A percentile compares a stretch with the other conserved stretches of the same genome.
These are phyloP conservation scores for Flammula alnicola DNA, from an alignment of 1,284 basidiomycete genomes.

Conservation along the genomic window DNA sequence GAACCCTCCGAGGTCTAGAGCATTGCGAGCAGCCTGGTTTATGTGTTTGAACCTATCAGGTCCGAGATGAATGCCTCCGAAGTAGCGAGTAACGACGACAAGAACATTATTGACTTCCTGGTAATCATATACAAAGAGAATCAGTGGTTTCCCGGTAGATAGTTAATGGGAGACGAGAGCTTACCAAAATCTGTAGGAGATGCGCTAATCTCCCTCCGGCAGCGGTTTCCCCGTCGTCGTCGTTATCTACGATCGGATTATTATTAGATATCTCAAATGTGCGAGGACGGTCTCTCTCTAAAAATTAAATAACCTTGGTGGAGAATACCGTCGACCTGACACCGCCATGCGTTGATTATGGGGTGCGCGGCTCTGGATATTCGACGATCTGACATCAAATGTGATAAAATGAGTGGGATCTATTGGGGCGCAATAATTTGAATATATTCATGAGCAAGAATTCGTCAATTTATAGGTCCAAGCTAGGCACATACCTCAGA, in stretches of 20 bases:
- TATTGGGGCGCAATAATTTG: constrained; percentile 30
- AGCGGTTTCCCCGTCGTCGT: constrained; percentile 92
- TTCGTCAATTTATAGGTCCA: neutral
- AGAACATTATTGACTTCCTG: constrained; percentile 83
- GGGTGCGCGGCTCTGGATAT: constrained; percentile 86
- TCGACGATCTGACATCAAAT: constrained; percentile 74
- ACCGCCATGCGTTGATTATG: constrained; percentile 88
- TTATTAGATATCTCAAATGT: neutral
- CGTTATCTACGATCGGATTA: constrained; percentile 69
- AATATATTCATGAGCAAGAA: neutral
- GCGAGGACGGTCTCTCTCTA: neutral
- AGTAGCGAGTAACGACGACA: constrained; percentile 84
- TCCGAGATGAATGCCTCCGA: constrained; percentile 82
- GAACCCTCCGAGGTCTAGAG: constrained; percentile 83
- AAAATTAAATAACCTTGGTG: constrained; percentile 77
- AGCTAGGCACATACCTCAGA: constrained; percentile 56
- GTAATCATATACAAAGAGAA: constrained; percentile 2
- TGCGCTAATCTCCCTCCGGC: constrained; percentile 89
- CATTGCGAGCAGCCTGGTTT: constrained; percentile 87
- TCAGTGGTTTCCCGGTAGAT: neutral
- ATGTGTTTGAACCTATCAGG: constrained; percentile 93
- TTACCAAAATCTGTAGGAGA: constrained; percentile 84
- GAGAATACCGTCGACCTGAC: constrained; percentile 65
- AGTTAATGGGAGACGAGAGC: constrained; percentile 26
- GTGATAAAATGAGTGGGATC: constrained; percentile 75